A percentile compares a stretch with the other conserved stretches of the same genome.
Conservation (phyloP, 2,329 filamentous ascomycete species). For the Chaetomium globosum region DNA sequence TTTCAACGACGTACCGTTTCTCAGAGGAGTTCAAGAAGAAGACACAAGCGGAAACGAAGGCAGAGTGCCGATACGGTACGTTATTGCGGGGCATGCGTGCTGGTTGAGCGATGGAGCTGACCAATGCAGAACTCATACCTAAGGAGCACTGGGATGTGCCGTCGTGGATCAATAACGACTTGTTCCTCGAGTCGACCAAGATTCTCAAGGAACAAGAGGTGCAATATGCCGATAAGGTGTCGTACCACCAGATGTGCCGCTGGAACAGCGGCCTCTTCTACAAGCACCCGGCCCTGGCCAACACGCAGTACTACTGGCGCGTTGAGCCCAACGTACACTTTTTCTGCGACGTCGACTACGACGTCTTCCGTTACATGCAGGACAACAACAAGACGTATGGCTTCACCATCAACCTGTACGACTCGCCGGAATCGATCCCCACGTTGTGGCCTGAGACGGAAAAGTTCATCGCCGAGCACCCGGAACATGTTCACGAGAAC, state of each 20-base stretch:
- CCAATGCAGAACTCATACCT: conserved; percentile 74
- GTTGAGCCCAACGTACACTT: conserved; percentile 99
- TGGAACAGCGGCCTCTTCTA: conserved; percentile 99
- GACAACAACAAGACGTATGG: conserved; percentile 99
- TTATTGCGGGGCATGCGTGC: not conserved
- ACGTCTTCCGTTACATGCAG: conserved; percentile 96
- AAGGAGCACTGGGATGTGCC: conserved; percentile 92
- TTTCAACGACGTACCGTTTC: conserved; percentile 96
- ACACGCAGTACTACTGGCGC: conserved; percentile 94
- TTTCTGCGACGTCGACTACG: conserved; percentile 98
- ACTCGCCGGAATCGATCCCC: conserved; percentile 82
- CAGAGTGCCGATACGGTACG: conserved; percentile 80
- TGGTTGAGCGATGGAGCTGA: conserved; percentile 8
- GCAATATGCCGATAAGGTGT: conserved; percentile 85
- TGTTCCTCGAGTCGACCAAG: conserved; percentile 82
- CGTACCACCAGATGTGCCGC: conserved; percentile 98
- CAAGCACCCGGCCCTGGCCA: conserved; percentile 82
- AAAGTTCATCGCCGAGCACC: conserved; percentile 85
- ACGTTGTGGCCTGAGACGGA: conserved; percentile 93
- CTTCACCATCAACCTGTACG: conserved; percentile 97
- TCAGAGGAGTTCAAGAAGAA: conserved; percentile 86
- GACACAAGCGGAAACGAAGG: conserved; percentile 82
- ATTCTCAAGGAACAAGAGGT: conserved; percentile 82
- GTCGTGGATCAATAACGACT: conserved; percentile 85
- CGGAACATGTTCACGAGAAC: conserved; percentile 77